Conservation (phyloP, 2,329 filamentous ascomycete species). For the Bimuria novae-zelandiae region DNA sequence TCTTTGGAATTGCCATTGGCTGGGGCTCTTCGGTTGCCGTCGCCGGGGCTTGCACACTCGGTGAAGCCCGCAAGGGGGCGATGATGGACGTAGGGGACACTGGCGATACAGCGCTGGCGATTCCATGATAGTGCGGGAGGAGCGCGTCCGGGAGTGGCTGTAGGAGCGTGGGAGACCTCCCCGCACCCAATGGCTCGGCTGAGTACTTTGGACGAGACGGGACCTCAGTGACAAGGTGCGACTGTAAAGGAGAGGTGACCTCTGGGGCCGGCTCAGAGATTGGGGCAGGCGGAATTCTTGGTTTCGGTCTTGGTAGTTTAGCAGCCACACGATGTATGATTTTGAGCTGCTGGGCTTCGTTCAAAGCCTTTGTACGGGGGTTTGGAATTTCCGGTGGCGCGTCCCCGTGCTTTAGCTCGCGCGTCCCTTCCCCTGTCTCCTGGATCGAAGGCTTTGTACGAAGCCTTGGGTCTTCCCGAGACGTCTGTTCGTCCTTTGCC, state of each 20-base stretch:
- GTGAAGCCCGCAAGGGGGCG: too few species aligned
- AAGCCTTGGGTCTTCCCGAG: too few species aligned
- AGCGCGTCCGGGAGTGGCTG: not conserved
- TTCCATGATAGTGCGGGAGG: not conserved
- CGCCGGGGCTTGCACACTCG: too few species aligned
- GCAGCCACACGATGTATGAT: not conserved
- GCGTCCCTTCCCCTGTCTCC: conserved; percentile 13
- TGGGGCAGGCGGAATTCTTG: too few species aligned
- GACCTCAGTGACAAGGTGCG: not conserved
- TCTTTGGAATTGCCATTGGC: too few species aligned
- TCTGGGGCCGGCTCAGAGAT: too few species aligned
- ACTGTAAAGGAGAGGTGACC: not conserved
- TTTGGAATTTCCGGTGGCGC: not conserved
- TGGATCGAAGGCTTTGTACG: too few species aligned
- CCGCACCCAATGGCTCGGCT: conserved; percentile 3
- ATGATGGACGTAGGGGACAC: too few species aligned
- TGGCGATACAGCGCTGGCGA: not conserved
- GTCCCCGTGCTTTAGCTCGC: not conserved
- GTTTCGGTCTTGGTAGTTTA: not conserved
- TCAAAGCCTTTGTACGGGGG: not conserved
- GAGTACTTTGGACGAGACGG: not conserved
- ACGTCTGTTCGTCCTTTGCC: too few species aligned
- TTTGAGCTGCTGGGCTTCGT: conserved; percentile 6
- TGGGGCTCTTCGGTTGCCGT: too few species aligned
- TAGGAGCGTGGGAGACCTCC: not conserved